These are phyloP conservation scores for Thalassiosira allenii DNA, from an alignment of 352 stramenopile genomes.

Conservation along the genomic window DNA sequence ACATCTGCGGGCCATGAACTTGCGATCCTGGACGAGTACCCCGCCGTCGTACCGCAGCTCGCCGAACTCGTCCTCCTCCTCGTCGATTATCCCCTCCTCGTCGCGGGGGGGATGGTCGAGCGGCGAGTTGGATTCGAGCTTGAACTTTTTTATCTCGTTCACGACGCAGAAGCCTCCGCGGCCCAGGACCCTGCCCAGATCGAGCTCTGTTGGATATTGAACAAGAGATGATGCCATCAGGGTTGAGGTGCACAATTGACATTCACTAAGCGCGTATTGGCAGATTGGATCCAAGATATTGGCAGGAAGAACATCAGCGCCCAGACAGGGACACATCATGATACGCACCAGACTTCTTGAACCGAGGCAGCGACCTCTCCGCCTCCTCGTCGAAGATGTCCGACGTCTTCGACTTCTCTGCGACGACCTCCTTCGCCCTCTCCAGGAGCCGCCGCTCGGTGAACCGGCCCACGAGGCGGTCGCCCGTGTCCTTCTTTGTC, in stretches of 20 bases:
- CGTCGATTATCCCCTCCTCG: conserved; percentile 21
- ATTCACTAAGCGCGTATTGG: too few relatives aligned
- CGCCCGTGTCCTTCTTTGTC: too few relatives aligned
- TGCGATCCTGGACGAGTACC: conserved; percentile 79
- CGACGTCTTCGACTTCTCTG: conserved; percentile 71
- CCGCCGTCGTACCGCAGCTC: conserved; percentile 69
- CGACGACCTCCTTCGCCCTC: conserved; percentile 67
- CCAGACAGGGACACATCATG: background rate
- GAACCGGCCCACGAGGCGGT: conserved; percentile 65
- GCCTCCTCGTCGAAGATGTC: conserved; percentile 71
- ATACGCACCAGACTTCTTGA: conserved; percentile 53
- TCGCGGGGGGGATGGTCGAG: conserved; percentile 27
- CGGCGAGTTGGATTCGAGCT: conserved; percentile 53
- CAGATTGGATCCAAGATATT: too few relatives aligned
- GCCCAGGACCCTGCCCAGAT: conserved; percentile 73
- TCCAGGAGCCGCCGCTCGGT: conserved; percentile 68
- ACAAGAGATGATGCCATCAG: conserved; percentile 2
- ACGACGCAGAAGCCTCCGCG: conserved; percentile 83
- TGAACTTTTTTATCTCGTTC: conserved; percentile 79
- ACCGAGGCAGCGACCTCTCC: conserved; percentile 67
- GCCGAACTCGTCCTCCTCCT: conserved; percentile 50
- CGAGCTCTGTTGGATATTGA: conserved; percentile 61
- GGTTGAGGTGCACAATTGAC: too few relatives aligned
- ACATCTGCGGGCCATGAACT: conserved; percentile 75
- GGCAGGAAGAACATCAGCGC: too few relatives aligned